Base-by-base conservation (phyloP, 2,329 filamentous ascomycete genomes). In the Aspergillus candidus region DNA sequence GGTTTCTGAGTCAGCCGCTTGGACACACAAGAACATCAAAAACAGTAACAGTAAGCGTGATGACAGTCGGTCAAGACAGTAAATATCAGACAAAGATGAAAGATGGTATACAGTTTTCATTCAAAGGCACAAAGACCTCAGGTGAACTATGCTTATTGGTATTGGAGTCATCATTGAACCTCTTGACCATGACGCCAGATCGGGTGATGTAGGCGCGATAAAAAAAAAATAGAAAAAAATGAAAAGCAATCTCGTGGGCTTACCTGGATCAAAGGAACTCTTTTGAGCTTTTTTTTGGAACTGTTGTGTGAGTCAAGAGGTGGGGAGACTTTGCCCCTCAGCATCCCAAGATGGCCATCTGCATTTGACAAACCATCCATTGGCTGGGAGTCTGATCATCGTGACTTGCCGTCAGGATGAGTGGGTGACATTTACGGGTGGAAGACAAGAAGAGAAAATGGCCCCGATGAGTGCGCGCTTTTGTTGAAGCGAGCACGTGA, bases 131-230 rank as follows among this genome's bases (percentile, higher is more conserved):
- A 58, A 56, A 61, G 63, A 65, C 58, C 57, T 68, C 64, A 66
- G 63, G 56, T 68, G 65, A 68, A 68, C 65, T 68, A 68, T 68
- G 64, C 65, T 61, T 61, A 60, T 60, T 56, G 50, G 50, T 58
- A 56, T 55, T 56, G 60, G 61, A 55, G 56, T 67, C 65, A 67
- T 68, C 64, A 66, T 60, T 37, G 44, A 51, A 41, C 40, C 43
- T 40, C 33, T 38, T 11, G 33, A 32, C 35, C 49, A 37, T 38
- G 41, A 38, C 22, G 32, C 14, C 37, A 44, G 39, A 22, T 32
- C 31, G n/a, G 10, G 17, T 39, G 32, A 29, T 13, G 31, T 32
- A 30, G 30, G 30, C 13, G 13, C n/a, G 13, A 31, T 35, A 40
- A 44, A 18, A 17, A 18, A 37, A 49, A 40, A 32, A 35, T 12